phyloP scores from a whole-genome alignment of 2,329 filamentous ascomycete species.

The Colletotrichum costaricense region DNA sequence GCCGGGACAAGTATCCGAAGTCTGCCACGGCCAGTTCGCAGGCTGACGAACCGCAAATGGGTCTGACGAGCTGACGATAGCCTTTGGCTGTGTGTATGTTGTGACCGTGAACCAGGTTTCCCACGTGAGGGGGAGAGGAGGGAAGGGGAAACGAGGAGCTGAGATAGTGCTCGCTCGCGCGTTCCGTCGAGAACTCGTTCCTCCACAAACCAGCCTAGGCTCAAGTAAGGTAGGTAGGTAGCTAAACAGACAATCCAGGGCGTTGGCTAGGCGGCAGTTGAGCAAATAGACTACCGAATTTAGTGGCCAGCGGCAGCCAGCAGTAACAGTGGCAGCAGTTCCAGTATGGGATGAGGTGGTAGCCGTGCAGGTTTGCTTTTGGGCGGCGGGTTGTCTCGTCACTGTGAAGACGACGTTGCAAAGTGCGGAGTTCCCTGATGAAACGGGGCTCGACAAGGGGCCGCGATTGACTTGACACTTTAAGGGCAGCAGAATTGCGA shows the following conservation, averaged over 20 bases:
- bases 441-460: conserved; percentile 36
- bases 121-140: conserved; percentile 24
- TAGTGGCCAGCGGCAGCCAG: conserved; percentile 15
- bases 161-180: conserved; percentile 2
- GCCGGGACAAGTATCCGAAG: conserved; percentile 7
- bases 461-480: conserved; percentile 39
- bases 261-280: conserved; percentile 18
- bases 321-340: conserved; percentile 15
- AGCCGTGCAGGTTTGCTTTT: conserved; percentile 2
- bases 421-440: conserved; percentile 36
- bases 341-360: conserved; percentile 16
- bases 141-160: conserved; percentile 16
- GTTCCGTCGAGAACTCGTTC: conserved; percentile 1
- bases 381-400: neutral
- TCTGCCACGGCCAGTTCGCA: conserved; percentile 10
- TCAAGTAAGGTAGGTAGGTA: neutral
- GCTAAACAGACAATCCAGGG: neutral
- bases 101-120: conserved; percentile 20
- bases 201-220: neutral
- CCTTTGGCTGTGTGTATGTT: conserved; percentile 17
- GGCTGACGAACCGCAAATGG: neutral
- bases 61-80: conserved; percentile 7
- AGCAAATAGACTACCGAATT: conserved; percentile 5
- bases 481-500: conserved; percentile 38
- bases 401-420: conserved; percentile 29